Evolutionary conservation across 106 monocot genomes (phyloP).

Genomic region (Acorus gramineus): DNA sequence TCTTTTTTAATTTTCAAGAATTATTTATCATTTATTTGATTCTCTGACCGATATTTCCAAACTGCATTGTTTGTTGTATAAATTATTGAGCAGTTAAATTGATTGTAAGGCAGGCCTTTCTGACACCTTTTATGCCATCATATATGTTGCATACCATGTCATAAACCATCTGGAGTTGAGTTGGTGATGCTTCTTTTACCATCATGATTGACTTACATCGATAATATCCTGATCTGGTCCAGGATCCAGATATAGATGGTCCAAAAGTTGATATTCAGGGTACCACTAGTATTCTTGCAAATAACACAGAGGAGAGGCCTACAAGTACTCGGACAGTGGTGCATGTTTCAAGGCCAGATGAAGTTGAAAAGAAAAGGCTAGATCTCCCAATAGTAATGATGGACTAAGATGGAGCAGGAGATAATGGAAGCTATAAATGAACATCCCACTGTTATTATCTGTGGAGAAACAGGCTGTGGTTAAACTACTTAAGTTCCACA

Average conservation of each 20-base stretch:
- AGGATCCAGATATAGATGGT: conserved; percentile 11
- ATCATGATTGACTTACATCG: too few relatives aligned
- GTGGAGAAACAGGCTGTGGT: conserved; percentile 98
- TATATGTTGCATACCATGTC: too few relatives aligned
- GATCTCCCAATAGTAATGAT: conserved; percentile 91
- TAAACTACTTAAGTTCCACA: conserved; percentile 99
- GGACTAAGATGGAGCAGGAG: conserved; percentile 99
- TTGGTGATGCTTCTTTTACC: too few relatives aligned
- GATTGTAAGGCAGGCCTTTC: too few relatives aligned
- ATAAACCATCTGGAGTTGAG: too few relatives aligned
- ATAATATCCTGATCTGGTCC: not conserved
- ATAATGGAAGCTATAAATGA: conserved; percentile 97
- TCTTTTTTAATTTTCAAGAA: too few relatives aligned
- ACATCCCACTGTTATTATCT: conserved; percentile 73
- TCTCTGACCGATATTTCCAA: too few relatives aligned
- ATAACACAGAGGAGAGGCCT: conserved; percentile 6
- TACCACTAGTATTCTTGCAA: not conserved
- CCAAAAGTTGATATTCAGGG: conserved; percentile 6
- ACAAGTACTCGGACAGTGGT: conserved; percentile 39
- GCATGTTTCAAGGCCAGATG: conserved; percentile 60
- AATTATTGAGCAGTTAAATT: too few relatives aligned
- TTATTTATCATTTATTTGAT: too few relatives aligned
- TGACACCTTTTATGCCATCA: too few relatives aligned
- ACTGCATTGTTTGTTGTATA: too few relatives aligned
- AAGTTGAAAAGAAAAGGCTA: conserved; percentile 63